Base-by-base conservation (phyloP, 352 stramenopile species). In the Pythium periplocum region DNA sequence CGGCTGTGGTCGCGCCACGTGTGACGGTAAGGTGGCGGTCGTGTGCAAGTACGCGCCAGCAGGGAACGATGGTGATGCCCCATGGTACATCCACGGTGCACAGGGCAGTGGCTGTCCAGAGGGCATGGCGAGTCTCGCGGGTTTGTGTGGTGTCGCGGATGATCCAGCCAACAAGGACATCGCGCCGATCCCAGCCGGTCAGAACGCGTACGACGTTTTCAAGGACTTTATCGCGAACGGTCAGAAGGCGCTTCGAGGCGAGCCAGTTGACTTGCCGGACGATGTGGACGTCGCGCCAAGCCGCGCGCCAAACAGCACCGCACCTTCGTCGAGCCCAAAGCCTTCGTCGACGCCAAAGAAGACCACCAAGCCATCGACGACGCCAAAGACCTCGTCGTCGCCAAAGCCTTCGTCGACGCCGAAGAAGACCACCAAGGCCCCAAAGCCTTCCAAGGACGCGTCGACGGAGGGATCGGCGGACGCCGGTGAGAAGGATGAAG, bases 151-250 rank as follows among this genome's bases (percentile, higher is more conserved):
- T 40, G 70, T 78, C 2, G 61, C 75, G 31, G 73, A 75, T 35
- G 73, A 87, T 45, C 47, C 63, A 9, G 62, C 59, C 31, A 80
- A 83, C 55, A 66, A 78, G 39, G 68, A 67, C 49, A 73, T 87
- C 26, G 70, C 75, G 4, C 33, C 74, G 8, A 87, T 89, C 60
- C 66, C 75, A 11, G 69, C 66, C 2, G 78, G 73, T 0, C 66
- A 77, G 53, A 42, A 80, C 31, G 72, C 78, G 41, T 89, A 89
- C 58, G 61, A 86, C 38, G 68, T 79, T 36, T 89, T 80, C 53
- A 66, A 70, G 45, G 58, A 53, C 51, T 87, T 83, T 57, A 68
- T 87, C 33, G 51, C 53, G 31, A 59, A 74, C 53, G 75, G 84
- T 57, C 70, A 86, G 49, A 74, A 74, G 43, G 61, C 71, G 32